Base-by-base conservation (phyloP, 2,329 filamentous ascomycete genomes). In the Penicillium digitatum region DNA sequence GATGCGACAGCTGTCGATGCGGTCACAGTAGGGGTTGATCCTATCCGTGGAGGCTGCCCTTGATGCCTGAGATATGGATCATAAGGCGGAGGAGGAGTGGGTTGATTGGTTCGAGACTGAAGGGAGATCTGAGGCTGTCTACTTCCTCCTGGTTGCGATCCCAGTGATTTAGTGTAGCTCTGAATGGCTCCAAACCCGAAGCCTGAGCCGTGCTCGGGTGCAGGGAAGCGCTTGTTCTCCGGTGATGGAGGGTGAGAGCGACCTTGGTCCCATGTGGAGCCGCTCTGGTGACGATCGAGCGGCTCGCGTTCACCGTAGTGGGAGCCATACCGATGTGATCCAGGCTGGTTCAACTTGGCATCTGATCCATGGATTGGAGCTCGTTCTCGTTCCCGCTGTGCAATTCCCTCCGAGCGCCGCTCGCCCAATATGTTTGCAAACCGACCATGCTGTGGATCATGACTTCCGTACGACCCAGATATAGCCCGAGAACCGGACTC, bases 161-260 rank as follows among this genome's bases (percentile, higher is more conserved):
- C 73, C 9, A 75, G 56, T 9, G 73, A 72, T 52, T 76, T 76
- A 10, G 71, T 72, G 58, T 76, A 75, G 55, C 66, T 73, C 51
- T 75, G 73, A 51, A 75, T 71, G 27, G 72, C 69, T 12, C 73
- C 72, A 49, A 74, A 75, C 0, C 72, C 73, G 60, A 74, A 75
- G 2, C 58, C 63, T 0, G 72, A 55, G 5, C 59, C 61, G 4
- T 68, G 42, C 34, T 75, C 73, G 6, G 66, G 60, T 3, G 65
- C 62, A 6, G 66, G 62, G 38, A 72, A 71, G 10, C 72, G 72
- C 50, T 72, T 70, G 3, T 61, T 58, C 54, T 76, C 73, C 1
- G 73, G 73, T 5, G 74, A 75, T 3, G 67, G 59, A 5, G 72
- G 73, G 42, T 72, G 70, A n/a, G 70, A 70, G 50, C 70, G 69